phyloP scores from a whole-genome alignment of 108 stramenopile species.

The Cyclotella kingstonii region DNA sequence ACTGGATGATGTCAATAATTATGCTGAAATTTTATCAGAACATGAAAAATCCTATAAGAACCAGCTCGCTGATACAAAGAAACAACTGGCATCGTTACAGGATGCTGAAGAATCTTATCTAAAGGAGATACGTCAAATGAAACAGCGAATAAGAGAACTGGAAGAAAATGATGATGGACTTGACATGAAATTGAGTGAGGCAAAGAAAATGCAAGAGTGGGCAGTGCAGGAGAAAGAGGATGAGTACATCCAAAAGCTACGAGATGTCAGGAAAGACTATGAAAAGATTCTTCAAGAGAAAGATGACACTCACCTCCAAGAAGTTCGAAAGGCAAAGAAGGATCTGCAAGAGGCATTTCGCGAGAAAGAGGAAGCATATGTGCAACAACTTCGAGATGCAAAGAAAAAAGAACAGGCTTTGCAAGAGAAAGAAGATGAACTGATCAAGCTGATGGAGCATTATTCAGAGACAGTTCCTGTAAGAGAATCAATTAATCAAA shows the following conservation, averaged over 20 bases:
- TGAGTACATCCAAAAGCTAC: conserved; percentile 10
- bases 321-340: conserved; percentile 17
- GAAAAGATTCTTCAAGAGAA: conserved; percentile 15
- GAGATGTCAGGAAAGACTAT: conserved; percentile 22
- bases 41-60: too few species aligned
- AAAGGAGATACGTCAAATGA: conserved; percentile 16
- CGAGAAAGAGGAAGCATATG: conserved; percentile 24
- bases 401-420: conserved; percentile 25
- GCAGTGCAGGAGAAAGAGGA: conserved; percentile 33
- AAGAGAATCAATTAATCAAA: not conserved
- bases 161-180: conserved; percentile 2
- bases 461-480: not conserved
- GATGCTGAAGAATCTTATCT: conserved; percentile 12
- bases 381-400: conserved; percentile 19
- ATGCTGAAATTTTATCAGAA: too few species aligned
- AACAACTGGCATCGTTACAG: conserved; percentile 9
- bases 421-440: conserved; percentile 11
- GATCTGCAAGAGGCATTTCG: conserved; percentile 1
- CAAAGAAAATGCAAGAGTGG: conserved; percentile 13
- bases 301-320: conserved; percentile 18
- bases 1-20: not conserved
- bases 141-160: conserved; percentile 9
- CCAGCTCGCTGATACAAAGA: conserved; percentile 10
- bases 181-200: conserved; percentile 8
- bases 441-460: conserved; percentile 22